Conservation (phyloP, 495 filamentous ascomycete genomes). For the Penicillium simplicissimum region DNA sequence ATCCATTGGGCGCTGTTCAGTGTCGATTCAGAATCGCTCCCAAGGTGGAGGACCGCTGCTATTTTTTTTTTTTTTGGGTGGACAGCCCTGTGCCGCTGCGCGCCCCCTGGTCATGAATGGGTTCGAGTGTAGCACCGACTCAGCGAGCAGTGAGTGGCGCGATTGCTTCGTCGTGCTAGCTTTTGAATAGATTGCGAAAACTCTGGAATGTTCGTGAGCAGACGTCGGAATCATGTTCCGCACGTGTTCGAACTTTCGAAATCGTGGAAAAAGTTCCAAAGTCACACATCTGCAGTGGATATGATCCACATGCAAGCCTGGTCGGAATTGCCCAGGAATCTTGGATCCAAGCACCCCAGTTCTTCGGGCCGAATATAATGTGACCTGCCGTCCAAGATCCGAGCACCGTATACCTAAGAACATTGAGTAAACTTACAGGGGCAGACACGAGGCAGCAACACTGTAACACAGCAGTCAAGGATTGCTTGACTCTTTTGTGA, state of each 20-base stretch:
- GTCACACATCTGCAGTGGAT: not conserved
- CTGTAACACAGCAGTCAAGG: too few species aligned
- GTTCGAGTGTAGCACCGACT: not conserved
- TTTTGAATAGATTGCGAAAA: not conserved
- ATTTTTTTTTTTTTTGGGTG: not conserved
- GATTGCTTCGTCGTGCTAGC: not conserved
- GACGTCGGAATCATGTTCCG: not conserved
- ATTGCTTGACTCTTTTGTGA: too few species aligned
- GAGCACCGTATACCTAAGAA: too few species aligned
- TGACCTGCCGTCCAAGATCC: not conserved
- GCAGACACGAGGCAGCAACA: too few species aligned
- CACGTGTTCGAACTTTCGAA: not conserved
- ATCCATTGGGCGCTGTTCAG: not conserved
- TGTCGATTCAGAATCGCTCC: not conserved
- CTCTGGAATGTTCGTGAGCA: not conserved
- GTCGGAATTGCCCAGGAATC: constrained; percentile 9
- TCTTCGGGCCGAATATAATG: not conserved
- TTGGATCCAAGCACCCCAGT: constrained; percentile 8
- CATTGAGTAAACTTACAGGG: too few species aligned
- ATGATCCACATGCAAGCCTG: constrained; percentile 8
- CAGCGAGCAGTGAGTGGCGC: not conserved
- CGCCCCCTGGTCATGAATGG: not conserved
- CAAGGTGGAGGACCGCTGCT: not conserved
- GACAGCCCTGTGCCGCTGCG: not conserved
- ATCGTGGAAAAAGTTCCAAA: not conserved